Evolutionary conservation across 2,329 filamentous ascomycete species (phyloP), one percentile per base, ranked within the genome.

Genomic region (Westerdykella aurantiaca): DNA sequence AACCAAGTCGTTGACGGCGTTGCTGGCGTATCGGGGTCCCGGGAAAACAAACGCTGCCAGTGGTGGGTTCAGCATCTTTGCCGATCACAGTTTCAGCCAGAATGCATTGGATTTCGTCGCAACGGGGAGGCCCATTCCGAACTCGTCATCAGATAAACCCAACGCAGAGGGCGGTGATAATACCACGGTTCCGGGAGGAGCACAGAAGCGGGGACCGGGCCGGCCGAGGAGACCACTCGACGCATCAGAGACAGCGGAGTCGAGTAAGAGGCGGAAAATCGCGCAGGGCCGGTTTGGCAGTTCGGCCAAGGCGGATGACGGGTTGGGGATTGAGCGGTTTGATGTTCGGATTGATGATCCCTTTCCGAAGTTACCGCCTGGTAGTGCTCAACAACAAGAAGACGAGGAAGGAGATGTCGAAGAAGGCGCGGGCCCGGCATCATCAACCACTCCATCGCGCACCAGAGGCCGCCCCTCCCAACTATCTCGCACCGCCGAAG

Each of bases 1-100:
- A 0, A 86, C 86, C 13, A 82, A 81, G 51, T 90, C 85, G 44
- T 71, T 95, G 10, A 73, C 77, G 5, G 83, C 83, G 2, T 70
- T 95, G 34, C 70, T 91, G 13, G 76, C 82, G 13, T 77, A 82
- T 37, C 79, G 82, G 31, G 88, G 89, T 1, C 72, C 82, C 0
- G 81, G 84, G 1, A 77, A 86, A 37, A 80, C 78, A 34, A 88
- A 88, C 60, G 75, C 78, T 1, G 85, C 86, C 2, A 81, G 80
- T 17, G 89, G 87, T 1, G 87, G 85, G 5, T 95, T 88, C 81
- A 80, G 81, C 54, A 77, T 89, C 17, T 95, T 94, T 60, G 79
- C 84, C 5, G 80, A 86, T 46, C 82, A 82, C 33, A 66, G 69
- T 23, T 60, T 75, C 25, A 75, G 75, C 49, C 70, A 72, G 34